Evolutionary conservation across 192 early-diverging fungal species (phyloP).

Genomic region (Oehlia diaphana): DNA sequence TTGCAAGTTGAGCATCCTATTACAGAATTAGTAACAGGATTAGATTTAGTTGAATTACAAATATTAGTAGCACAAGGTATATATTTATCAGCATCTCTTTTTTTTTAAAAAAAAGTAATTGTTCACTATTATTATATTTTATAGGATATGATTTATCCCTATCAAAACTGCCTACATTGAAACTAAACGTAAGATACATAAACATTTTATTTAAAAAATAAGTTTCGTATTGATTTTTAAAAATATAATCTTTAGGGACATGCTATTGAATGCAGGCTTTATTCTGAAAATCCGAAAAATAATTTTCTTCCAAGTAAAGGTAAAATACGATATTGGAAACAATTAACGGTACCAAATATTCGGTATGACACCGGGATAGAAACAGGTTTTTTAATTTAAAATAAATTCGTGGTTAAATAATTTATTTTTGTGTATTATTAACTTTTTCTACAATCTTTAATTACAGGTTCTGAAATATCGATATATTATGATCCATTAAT

Average conservation of each 20-base stretch:
- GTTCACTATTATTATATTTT: background rate
- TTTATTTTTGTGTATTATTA: constrained; percentile 35
- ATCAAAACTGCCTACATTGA: constrained; percentile 44
- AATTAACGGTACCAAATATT: constrained; percentile 42
- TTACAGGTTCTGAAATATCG: constrained; percentile 74
- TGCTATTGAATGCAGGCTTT: constrained; percentile 95
- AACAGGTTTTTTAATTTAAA: background rate
- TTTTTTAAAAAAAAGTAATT: background rate
- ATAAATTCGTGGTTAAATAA: background rate
- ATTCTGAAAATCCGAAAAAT: constrained; percentile 93
- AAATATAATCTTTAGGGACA: constrained; percentile 70
- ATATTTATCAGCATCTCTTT: background rate
- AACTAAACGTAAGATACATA: constrained; percentile 56
- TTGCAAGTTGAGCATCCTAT: constrained; percentile 82
- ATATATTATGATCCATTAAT: constrained; percentile 97
- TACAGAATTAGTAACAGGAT: constrained; percentile 75
- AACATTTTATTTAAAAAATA: no score
- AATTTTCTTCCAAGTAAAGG: constrained; percentile 84
- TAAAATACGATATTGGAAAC: constrained; percentile 80
- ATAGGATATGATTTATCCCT: constrained; percentile 13
- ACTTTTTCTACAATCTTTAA: constrained; percentile 48
- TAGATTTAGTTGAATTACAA: constrained; percentile 95
- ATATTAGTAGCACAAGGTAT: constrained; percentile 69
- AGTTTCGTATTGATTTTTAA: constrained; percentile 47
- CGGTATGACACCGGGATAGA: constrained; percentile 91